Evolutionary conservation across 805 yeast genomes (phyloP).

Genomic region (Lipomyces spencermartinsiae): DNA sequence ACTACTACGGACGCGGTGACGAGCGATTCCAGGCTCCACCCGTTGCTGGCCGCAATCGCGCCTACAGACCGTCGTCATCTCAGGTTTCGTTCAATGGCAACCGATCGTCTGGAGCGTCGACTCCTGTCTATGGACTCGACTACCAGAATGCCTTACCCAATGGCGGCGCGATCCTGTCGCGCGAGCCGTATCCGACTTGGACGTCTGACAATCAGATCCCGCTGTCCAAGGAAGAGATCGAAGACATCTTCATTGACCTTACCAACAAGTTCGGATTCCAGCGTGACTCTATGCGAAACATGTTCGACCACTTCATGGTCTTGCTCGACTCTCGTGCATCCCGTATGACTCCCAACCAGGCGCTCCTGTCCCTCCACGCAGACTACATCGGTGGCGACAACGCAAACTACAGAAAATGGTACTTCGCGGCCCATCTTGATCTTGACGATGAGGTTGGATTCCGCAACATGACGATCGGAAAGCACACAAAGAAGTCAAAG

Average conservation of each 20-base stretch:
- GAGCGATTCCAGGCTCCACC: conserved; percentile 45
- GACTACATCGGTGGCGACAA: conserved; percentile 92
- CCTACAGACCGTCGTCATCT: conserved; percentile 48
- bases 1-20: conserved; percentile 49
- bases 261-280: conserved; percentile 83
- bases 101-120: conserved; percentile 90
- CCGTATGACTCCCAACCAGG: conserved; percentile 72
- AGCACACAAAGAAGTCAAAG: conserved; percentile 57
- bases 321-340: conserved; percentile 88
- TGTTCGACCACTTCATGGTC: conserved; percentile 79
- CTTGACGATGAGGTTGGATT: conserved; percentile 72
- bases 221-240: conserved; percentile 69
- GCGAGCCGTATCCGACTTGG: conserved; percentile 99
- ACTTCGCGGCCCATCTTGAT: conserved; percentile 81
- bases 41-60: conserved; percentile 36
- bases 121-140: conserved; percentile 84
- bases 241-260: conserved; percentile 62
- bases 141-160: conserved; percentile 42
- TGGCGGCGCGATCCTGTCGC: conserved; percentile 32
- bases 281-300: conserved; percentile 73
- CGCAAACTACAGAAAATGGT: conserved; percentile 91
- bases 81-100: conserved; percentile 82
- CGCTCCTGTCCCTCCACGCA: conserved; percentile 78
- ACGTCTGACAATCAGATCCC: conserved; percentile 91
- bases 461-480: conserved; percentile 61